Conservation (phyloP, 352 stramenopile species). For the Blastocystis sp. region DNA sequence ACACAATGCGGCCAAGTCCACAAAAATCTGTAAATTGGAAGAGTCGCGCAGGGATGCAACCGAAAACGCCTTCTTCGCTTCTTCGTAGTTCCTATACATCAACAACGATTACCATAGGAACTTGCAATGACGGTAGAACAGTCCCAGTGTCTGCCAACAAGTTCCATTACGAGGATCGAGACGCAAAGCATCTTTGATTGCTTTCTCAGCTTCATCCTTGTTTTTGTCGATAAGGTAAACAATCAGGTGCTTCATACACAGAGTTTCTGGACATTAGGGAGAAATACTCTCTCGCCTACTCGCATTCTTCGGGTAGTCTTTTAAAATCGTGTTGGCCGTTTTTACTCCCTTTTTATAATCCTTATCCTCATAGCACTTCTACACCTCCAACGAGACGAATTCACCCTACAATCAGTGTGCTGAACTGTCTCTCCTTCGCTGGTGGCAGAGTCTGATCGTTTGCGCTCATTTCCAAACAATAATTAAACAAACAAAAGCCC, state of each 20-base stretch:
- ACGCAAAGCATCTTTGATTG: not conserved
- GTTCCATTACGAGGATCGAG: constrained; percentile 21
- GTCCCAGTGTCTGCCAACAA: constrained; percentile 23
- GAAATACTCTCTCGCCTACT: not conserved
- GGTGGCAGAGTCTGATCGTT: constrained; percentile 8
- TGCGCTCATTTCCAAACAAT: not conserved
- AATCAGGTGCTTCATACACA: constrained; percentile 35
- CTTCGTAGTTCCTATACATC: constrained; percentile 27
- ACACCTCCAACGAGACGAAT: not conserved
- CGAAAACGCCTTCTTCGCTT: constrained; percentile 21
- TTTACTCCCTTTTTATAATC: constrained; percentile 54
- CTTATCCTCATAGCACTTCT: constrained; percentile 60
- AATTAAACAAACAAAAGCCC: constrained; percentile 36
- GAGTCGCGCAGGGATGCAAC: not conserved
- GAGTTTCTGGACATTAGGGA: not conserved
- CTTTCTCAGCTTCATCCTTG: constrained; percentile 40
- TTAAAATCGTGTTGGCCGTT: constrained; percentile 8
- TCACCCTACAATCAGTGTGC: not conserved
- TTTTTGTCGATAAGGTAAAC: not conserved
- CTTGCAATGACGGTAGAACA: constrained; percentile 55
- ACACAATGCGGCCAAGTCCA: constrained; percentile 12
- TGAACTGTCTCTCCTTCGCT: not conserved
- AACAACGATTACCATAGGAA: not conserved
- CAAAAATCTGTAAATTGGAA: not conserved
- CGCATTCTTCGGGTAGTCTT: constrained; percentile 40